phyloP scores from a whole-genome alignment of 192 early-diverging fungal species.

The Entomortierella lignicola region DNA sequence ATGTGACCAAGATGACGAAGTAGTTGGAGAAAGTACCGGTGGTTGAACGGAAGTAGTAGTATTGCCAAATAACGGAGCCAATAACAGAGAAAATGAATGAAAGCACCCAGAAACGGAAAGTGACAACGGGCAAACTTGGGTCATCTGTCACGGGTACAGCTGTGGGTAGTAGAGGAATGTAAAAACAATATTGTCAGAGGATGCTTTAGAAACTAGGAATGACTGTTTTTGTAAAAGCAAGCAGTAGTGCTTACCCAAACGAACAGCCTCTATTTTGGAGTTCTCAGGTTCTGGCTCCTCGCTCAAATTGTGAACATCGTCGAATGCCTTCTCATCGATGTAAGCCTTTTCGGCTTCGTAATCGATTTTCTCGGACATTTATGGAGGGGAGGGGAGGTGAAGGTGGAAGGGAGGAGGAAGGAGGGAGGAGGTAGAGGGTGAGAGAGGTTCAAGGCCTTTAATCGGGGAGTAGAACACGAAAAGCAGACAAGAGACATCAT shows the following conservation, averaged over 20 bases:
- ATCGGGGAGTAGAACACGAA: background rate
- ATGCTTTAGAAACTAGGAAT: background rate
- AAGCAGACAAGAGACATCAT: background rate
- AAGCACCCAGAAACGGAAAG: slow-evolving; percentile 64
- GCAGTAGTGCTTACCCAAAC: slow-evolving; percentile 20
- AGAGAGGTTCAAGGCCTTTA: background rate
- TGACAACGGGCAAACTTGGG: slow-evolving; percentile 55
- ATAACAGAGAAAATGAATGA: slow-evolving; percentile 55
- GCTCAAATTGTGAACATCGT: background rate
- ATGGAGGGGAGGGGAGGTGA: background rate
- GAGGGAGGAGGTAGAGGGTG: background rate
- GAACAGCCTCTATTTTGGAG: slow-evolving; percentile 47
- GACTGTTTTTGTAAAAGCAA: background rate
- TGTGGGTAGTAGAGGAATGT: background rate
- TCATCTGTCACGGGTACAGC: slow-evolving; percentile 43
- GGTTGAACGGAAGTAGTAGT: slow-evolving; percentile 55
- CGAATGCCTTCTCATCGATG: background rate
- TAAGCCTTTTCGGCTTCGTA: slow-evolving; percentile 7
- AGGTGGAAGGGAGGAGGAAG: background rate
- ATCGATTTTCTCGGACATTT: slow-evolving; percentile 12
- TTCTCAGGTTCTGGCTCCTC: slow-evolving; percentile 26
- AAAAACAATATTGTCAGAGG: background rate
- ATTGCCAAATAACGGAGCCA: slow-evolving; percentile 50
- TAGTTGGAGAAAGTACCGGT: slow-evolving; percentile 36
- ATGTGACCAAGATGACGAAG: slow-evolving; percentile 53